Conservation (phyloP, 1,139 yeast genomes). For the Yamadazyma pseudoaaseri region DNA sequence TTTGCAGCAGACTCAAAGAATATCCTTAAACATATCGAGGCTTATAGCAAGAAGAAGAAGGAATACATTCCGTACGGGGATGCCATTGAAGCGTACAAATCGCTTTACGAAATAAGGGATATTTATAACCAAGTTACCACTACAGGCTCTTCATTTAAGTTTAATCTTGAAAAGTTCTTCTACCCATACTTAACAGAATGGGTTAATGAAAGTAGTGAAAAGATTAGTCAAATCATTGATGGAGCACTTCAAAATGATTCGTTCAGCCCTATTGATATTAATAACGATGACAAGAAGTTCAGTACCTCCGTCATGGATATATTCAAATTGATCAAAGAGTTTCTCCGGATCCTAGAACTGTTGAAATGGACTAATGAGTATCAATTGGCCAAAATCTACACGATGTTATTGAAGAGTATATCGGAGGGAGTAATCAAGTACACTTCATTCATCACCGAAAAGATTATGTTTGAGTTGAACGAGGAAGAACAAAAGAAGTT, state of each 20-base stretch:
- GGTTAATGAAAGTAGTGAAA: slow-evolving; percentile 53
- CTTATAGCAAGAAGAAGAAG: slow-evolving; percentile 35
- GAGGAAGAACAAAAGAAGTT: slow-evolving; percentile 33
- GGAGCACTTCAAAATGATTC: slow-evolving; percentile 56
- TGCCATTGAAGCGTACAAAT: slow-evolving; percentile 58
- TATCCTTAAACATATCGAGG: slow-evolving; percentile 56
- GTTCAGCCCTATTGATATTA: slow-evolving; percentile 53
- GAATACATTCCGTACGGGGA: slow-evolving; percentile 54
- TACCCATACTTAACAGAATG: slow-evolving; percentile 57
- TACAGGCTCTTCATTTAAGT: slow-evolving; percentile 38
- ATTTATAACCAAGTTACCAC: slow-evolving; percentile 52
- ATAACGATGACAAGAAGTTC: slow-evolving; percentile 33
- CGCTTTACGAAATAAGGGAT: slow-evolving; percentile 54
- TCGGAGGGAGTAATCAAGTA: slow-evolving; percentile 62
- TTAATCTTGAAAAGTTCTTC: slow-evolving; percentile 60
- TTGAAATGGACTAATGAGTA: slow-evolving; percentile 62
- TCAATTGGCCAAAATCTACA: slow-evolving; percentile 60
- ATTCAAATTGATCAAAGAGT: slow-evolving; percentile 61
- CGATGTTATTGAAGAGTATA: slow-evolving; percentile 57
- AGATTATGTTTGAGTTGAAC: slow-evolving; percentile 50
- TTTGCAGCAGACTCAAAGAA: slow-evolving; percentile 64
- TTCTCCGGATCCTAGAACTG: slow-evolving; percentile 50
- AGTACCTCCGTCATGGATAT: slow-evolving; percentile 66
- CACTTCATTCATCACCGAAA: slow-evolving; percentile 43
- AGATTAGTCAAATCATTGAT: slow-evolving; percentile 49